Evolutionary conservation across 495 filamentous ascomycete genomes (phyloP), one percentile per base, ranked within the genome.

Genomic region (Penicillium canariense): DNA sequence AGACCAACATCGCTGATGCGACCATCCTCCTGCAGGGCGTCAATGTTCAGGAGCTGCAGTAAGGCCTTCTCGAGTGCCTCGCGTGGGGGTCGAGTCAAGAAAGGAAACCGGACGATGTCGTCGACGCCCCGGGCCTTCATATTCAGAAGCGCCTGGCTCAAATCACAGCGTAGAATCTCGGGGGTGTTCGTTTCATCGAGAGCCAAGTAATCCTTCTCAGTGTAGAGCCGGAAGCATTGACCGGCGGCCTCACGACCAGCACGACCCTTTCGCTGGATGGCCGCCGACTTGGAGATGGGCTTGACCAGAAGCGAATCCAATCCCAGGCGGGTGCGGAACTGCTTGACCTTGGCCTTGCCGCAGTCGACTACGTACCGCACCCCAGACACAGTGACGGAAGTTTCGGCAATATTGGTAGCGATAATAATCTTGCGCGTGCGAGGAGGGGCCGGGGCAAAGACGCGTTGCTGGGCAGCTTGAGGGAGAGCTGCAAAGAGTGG

Each of bases 371-470:
- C 95, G 62, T 83, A 90, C 2, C 91, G 83, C 4, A 99, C 91
- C 2, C 95, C 95, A 7, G 93, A 85, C 0, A 99, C 91, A 0
- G 95, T 99, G 49, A 99, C 87, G 1, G 95, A 99, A 0, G 95
- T 97, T 63, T 99, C 95, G 20, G 95, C 95, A 58, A 99, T 97
- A 68, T 99, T 99, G 12, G 95, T 99, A 0, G 91, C 83, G 3
- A 99, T 78, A 10, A 99, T 90, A 7, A 99, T 72, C 61, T 97
- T 99, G 34, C 95, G 81, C 0, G 88, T 96, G 17, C 78, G 77
- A 9, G 83, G 81, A 1, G 89, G 87, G 25, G 90, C 78, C 5
- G 87, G 88, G 22, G 84, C 77, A 65, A 99, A 99, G 22, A 92
- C 89, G 17, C 84, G 78, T 59, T 96, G 89, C 61, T 99, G 95